phyloP scores from a whole-genome alignment of 306 rosid species.

The Pueraria montana region DNA sequence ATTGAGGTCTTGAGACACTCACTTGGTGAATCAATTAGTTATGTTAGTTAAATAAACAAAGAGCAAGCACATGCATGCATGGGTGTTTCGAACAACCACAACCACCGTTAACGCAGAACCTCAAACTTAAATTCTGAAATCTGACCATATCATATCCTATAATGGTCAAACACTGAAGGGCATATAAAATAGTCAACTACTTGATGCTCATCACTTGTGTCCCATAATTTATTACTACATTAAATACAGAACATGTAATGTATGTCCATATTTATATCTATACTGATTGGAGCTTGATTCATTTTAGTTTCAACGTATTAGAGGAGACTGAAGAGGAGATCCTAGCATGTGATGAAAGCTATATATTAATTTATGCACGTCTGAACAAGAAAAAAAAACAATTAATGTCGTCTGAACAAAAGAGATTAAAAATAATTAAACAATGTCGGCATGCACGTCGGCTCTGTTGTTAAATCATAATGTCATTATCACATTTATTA shows the following conservation, averaged over 20 bases:
- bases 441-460: background rate
- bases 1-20: no score
- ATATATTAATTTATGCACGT: background rate
- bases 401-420: no score
- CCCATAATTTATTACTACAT: background rate
- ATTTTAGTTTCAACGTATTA: background rate
- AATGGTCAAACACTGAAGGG: background rate
- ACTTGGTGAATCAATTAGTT: no score
- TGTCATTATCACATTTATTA: background rate
- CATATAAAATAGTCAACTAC: background rate
- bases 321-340: background rate
- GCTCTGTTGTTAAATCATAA: background rate
- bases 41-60: no score
- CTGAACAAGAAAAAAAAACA: background rate
- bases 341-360: background rate
- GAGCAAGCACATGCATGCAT: no score
- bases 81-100: no score
- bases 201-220: background rate
- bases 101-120: background rate
- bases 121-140: background rate
- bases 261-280: background rate
- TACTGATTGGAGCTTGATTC: background rate
- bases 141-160: background rate
- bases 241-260: background rate
- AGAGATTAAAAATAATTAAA: background rate